A percentile compares a stretch with the other conserved stretches of the same genome.
phyloP scores from a whole-genome alignment of 179 eudicot genomes.

The Silene noctiflora region DNA sequence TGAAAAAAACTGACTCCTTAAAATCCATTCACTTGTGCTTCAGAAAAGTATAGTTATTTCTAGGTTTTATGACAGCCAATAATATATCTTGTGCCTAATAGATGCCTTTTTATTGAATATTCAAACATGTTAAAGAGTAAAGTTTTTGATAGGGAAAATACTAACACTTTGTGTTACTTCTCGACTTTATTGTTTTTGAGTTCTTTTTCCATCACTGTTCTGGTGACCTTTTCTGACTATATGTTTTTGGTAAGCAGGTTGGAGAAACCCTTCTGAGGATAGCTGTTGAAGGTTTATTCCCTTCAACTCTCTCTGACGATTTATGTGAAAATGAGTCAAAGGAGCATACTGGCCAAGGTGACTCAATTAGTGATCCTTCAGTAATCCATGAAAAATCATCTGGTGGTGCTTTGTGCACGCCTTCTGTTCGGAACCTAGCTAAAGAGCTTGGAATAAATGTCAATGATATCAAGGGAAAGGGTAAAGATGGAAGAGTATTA shows the following conservation, averaged over 20 bases:
- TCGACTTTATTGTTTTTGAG: neutral
- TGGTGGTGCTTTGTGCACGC: conserved; percentile 61
- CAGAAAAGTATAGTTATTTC: too few species aligned
- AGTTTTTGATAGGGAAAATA: too few species aligned
- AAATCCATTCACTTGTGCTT: too few species aligned
- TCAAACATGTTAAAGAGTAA: neutral
- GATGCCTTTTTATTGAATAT: too few species aligned
- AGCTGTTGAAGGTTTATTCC: conserved; percentile 42
- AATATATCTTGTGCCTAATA: too few species aligned
- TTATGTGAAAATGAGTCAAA: conserved; percentile 24
- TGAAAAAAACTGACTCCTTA: too few species aligned
- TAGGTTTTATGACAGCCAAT: too few species aligned
- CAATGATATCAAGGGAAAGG: conserved; percentile 62
- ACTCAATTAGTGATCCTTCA: conserved; percentile 29
- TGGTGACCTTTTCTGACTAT: conserved; percentile 5
- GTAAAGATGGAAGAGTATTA: conserved; percentile 70
- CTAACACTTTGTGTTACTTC: neutral
- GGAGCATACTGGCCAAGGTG: conserved; percentile 27
- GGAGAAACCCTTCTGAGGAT: conserved; percentile 89
- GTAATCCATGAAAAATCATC: conserved; percentile 24
- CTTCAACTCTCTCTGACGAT: conserved; percentile 32
- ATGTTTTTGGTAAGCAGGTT: conserved; percentile 47
- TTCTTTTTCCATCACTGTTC: neutral
- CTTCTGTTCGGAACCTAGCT: conserved; percentile 79
- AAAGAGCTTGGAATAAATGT: conserved; percentile 64